phyloP scores from a whole-genome alignment of 1,284 basidiomycete genomes.

The Ustilago curta region DNA sequence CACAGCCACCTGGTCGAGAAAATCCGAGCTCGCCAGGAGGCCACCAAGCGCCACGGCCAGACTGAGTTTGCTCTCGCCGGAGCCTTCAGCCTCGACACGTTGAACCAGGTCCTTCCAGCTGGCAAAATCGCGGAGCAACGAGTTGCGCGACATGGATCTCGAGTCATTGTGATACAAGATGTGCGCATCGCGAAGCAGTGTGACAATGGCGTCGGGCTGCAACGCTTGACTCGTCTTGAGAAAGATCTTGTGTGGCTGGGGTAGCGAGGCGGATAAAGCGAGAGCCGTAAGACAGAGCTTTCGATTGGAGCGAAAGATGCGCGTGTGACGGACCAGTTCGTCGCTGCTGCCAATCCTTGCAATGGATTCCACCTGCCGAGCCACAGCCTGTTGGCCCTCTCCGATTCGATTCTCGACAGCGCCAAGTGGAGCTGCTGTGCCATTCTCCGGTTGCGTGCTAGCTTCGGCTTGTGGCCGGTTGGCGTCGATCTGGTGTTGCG shows the following conservation, averaged over 20 bases:
- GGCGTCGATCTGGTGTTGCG: neutral
- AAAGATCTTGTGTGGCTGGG: constrained; percentile 45
- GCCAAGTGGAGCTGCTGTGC: neutral
- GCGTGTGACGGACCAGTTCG: constrained; percentile 46
- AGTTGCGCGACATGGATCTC: constrained; percentile 42
- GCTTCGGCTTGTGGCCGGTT: neutral
- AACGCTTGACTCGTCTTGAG: constrained; percentile 60
- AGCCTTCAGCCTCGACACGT: constrained; percentile 62
- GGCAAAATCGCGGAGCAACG: constrained; percentile 58
- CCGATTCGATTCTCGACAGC: constrained; percentile 2
- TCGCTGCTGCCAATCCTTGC: constrained; percentile 20
- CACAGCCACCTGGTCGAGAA: constrained; percentile 46
- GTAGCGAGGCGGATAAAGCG: constrained; percentile 39
- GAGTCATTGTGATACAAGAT: constrained; percentile 53
- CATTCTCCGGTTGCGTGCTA: neutral
- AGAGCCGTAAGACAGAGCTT: constrained; percentile 59
- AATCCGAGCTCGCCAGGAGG: constrained; percentile 49
- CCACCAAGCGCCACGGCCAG: constrained; percentile 55
- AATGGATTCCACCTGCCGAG: constrained; percentile 28
- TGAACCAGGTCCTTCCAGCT: constrained; percentile 64
- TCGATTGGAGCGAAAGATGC: constrained; percentile 61
- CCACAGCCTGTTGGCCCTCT: constrained; percentile 34
- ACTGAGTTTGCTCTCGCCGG: constrained; percentile 54
- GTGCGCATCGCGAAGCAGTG: constrained; percentile 59
- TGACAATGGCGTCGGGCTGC: constrained; percentile 47